Evolutionary conservation across 108 stramenopile species (phyloP).

Genomic region (Fistulifera pelliculosa): DNA sequence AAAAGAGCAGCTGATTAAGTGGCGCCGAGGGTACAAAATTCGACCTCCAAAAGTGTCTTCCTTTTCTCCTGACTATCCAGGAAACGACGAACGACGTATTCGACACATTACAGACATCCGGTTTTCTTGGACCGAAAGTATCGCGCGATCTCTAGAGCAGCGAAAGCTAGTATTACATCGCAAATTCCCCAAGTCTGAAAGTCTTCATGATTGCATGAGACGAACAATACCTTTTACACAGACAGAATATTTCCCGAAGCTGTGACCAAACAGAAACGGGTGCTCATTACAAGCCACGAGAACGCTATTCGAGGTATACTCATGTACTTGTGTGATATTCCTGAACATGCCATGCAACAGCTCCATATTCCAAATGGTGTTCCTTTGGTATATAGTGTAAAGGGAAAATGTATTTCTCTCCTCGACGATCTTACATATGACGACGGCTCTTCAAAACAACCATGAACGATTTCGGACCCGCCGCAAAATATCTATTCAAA

Average conservation of each 20-base stretch:
- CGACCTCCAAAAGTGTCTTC: slow-evolving; percentile 72
- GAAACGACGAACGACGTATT: slow-evolving; percentile 25
- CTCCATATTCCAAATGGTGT: slow-evolving; percentile 84
- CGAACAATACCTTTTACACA: slow-evolving; percentile 66
- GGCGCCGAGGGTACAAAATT: slow-evolving; percentile 81
- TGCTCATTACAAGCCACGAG: slow-evolving; percentile 86
- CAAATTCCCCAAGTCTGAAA: slow-evolving; percentile 71
- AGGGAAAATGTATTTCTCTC: slow-evolving; percentile 53
- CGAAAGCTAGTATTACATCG: slow-evolving; percentile 43
- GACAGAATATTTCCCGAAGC: slow-evolving; percentile 64
- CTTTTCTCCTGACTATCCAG: slow-evolving; percentile 39
- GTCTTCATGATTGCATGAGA: slow-evolving; percentile 64
- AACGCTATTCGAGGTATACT: slow-evolving; percentile 90
- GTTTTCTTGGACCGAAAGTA: slow-evolving; percentile 44
- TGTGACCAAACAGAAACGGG: slow-evolving; percentile 80
- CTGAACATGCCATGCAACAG: slow-evolving; percentile 76
- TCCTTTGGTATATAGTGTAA: slow-evolving; percentile 55
- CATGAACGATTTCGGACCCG: slow-evolving; percentile 61
- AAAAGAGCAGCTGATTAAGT: slow-evolving; percentile 86
- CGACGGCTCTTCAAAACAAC: slow-evolving; percentile 27
- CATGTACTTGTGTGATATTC: slow-evolving; percentile 88
- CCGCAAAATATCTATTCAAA: slow-evolving; percentile 64
- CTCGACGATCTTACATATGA: slow-evolving; percentile 40
- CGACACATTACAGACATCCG: slow-evolving; percentile 60
- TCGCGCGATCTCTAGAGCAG: slow-evolving; percentile 50